Percentiles rank a stretch among this genome's conserved stretches.
phyloP scores from a whole-genome alignment of 129 eudicot species.

The Silybum marianum region DNA sequence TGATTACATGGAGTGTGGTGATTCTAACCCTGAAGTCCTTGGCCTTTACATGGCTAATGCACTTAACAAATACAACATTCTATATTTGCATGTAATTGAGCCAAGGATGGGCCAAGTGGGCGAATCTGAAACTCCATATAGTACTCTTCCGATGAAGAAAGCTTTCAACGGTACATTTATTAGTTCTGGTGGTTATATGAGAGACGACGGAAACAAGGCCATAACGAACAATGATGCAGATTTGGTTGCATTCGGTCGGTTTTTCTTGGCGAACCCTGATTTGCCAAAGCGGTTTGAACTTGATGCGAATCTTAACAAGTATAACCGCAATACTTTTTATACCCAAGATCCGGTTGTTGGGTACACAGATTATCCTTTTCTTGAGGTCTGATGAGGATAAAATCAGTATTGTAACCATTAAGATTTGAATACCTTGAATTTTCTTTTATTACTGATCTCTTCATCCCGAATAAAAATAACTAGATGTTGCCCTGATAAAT shows the following conservation, averaged over 20 bases:
- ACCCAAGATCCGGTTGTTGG: conserved; percentile 40
- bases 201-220: conserved; percentile 31
- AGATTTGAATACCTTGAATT: neutral
- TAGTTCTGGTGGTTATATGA: conserved; percentile 42
- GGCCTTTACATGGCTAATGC: conserved; percentile 59
- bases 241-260: conserved; percentile 43
- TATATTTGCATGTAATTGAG: conserved; percentile 44
- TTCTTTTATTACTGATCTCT: too few species aligned
- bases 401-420: neutral
- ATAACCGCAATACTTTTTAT: conserved; percentile 40
- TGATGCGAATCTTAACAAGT: conserved; percentile 33
- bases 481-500: too few species aligned
- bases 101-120: conserved; percentile 37
- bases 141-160: conserved; percentile 39
- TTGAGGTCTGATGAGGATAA: conserved; percentile 23
- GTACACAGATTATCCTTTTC: conserved; percentile 50
- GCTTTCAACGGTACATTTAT: conserved; percentile 46
- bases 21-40: conserved; percentile 55
- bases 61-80: conserved; percentile 35
- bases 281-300: conserved; percentile 51
- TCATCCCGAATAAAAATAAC: too few species aligned
- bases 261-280: conserved; percentile 50
- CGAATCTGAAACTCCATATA: conserved; percentile 16
- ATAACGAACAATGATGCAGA: conserved; percentile 15
- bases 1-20: conserved; percentile 39